Evolutionary conservation across 176 grass and related monocot species (phyloP), one percentile per base, ranked within the genome.

Genomic region (Juncus effusus): DNA sequence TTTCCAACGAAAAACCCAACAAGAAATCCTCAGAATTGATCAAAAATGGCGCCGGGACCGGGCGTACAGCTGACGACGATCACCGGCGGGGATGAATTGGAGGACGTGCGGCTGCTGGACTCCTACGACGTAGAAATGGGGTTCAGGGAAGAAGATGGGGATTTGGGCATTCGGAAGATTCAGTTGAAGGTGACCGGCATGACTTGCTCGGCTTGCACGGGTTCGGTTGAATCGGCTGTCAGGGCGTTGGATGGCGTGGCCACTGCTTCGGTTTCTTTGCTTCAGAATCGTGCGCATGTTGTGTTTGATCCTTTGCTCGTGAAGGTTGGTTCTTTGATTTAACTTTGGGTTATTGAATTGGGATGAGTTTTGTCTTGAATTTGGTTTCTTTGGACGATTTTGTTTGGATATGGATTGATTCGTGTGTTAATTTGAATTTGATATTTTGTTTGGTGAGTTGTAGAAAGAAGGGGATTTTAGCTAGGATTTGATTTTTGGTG

Each of bases 141-240:
- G 38, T 54, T 7, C 76, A 49, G n/a, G 56, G 67, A 6, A 38
- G 56, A 69, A 14, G 54, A 80, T 35, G 44, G 78, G 72, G 86
- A 80, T 64, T 62, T 37, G 37, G 85, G 85, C 42, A 36, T 66
- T 60, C 79, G 77, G 58, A 81, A 81, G 47, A 67, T 92, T 50
- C 84, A 92, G 68, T 76, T 93, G 51, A 84, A 83, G 68, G 82
- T 97, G 72, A 65, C 72, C 13, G 94, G 94, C 42, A 93, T 99
- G 94, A 99, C 88, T 56, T 99, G 94, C 76, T 97, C 94, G 45
- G 94, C 94, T 11, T 93, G 88, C 79, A 76, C 94, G 11, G 65
- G 63, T 66, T 82, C 94, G 67, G 94, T 99, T 11, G 94, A 99
- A 80, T 76, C 85, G 68, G 83, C 94, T 39, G 54, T 89, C 10